Evolutionary conservation across 768 basidiomycete species (phyloP), one percentile per base, ranked within the genome.

Genomic region (Agrocybe chaxingu): DNA sequence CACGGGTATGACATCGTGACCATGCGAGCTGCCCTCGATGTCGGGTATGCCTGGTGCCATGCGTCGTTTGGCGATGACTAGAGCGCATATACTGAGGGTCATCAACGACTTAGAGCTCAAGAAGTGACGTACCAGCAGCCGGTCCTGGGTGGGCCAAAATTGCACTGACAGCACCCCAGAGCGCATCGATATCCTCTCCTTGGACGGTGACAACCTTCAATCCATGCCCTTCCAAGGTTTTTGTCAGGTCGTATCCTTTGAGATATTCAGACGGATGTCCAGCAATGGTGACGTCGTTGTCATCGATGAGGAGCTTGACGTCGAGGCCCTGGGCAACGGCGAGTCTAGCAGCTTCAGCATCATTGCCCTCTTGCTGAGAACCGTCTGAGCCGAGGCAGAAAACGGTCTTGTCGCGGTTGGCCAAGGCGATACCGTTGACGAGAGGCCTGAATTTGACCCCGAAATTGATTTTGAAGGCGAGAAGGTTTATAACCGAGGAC

Each of bases 261-360:
- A 92, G 80, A 63, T 93, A 93, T 43, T 92, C 68, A 10, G 89
- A 92, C 3, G 92, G 92, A 61, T 93, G 90, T 0, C 92, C 92
- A n/a, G 91, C 84, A 53, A 93, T 94, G 7, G 91, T 93, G 57
- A 93, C 91, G 63, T 94, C 85, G 69, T 94, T 93, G 69, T 92
- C 89, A 58, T 94, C 92, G 55, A 94, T 85, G 65, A 93, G 67
- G 49, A 93, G 73, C 69, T 94, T 94, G 66, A 94, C 80, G 64
- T 92, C 91, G 58, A 94, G 73, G 38, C 74, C 68, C 63, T 92
- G 84, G 2, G 92, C 91, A 37, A 92, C 92, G 12, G 92, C 91
- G 31, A 94, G 76, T 12, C 91, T 78, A 10, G 92, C 92, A 11
- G 92, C 92, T 63, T 94, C 92, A 1, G 92, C 91, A 58, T 93